These are phyloP conservation scores for Stentor roeselii DNA, from an alignment of 73 alveolate genomes.

Conservation along the genomic window DNA sequence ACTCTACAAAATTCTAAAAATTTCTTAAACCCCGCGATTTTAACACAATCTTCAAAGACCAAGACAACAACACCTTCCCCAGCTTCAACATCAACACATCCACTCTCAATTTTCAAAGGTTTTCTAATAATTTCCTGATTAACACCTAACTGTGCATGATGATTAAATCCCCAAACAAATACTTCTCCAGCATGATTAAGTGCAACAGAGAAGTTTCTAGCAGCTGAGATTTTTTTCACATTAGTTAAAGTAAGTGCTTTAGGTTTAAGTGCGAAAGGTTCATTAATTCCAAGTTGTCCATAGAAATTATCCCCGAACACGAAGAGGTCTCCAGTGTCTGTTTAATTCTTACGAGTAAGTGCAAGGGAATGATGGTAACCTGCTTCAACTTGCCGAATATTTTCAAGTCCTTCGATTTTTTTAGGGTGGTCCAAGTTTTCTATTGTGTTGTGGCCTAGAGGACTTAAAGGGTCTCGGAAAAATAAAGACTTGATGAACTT, in stretches of 20 bases:
- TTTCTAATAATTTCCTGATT: neutral
- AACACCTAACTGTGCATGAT: slow-evolving; percentile 23
- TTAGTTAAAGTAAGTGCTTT: neutral
- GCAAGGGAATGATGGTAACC: neutral
- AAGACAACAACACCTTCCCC: slow-evolving; percentile 13
- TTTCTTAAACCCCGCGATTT: slow-evolving; percentile 1
- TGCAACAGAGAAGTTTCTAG: neutral
- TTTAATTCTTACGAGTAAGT: neutral
- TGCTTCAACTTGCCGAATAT: slow-evolving; percentile 1
- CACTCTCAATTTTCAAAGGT: neutral
- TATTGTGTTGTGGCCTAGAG: neutral
- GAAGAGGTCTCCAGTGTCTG: neutral
- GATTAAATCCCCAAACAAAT: slow-evolving; percentile 17
- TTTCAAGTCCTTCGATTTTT: neutral
- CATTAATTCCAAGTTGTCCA: slow-evolving; percentile 7
- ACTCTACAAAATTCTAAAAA: neutral
- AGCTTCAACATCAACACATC: neutral
- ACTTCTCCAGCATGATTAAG: slow-evolving; percentile 1
- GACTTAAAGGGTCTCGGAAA: neutral
- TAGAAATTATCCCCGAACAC: neutral
- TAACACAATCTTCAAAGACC: neutral
- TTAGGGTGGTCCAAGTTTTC: neutral
- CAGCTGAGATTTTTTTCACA: slow-evolving; percentile 21
- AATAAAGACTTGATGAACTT: neutral
- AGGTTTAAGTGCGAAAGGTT: neutral